These are phyloP conservation scores for Fusarium liriodendri DNA, from an alignment of 2,329 filamentous ascomycete species.

Conservation along the genomic window DNA sequence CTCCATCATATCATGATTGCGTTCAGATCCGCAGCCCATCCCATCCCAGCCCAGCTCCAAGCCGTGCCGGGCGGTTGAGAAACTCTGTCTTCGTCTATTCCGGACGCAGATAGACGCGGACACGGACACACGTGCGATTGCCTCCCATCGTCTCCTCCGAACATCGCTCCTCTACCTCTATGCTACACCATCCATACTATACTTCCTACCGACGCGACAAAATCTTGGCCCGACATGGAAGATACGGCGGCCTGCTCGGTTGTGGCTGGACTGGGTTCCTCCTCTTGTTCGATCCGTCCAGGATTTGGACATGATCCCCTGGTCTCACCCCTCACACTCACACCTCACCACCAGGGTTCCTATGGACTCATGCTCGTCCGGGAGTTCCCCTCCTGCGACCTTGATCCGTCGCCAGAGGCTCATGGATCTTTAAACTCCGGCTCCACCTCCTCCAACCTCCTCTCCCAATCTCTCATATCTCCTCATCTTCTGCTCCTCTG, in stretches of 20 bases:
- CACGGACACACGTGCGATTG: conserved; percentile 16
- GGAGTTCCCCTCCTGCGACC: conserved; percentile 36
- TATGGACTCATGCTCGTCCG: conserved; percentile 21
- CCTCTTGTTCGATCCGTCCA: conserved; percentile 20
- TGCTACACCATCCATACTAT: conserved; percentile 1
- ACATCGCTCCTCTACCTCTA: background rate
- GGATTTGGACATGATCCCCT: conserved; percentile 28
- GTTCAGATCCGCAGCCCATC: background rate
- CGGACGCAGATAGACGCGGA: conserved; percentile 7
- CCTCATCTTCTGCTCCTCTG: conserved; percentile 13
- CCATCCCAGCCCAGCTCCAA: background rate
- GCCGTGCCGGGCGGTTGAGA: conserved; percentile 9
- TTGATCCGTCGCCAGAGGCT: conserved; percentile 34
- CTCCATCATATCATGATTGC: conserved; percentile 37
- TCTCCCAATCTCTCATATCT: conserved; percentile 29
- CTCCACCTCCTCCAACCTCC: conserved; percentile 44
- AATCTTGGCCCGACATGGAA: conserved; percentile 7
- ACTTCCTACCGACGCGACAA: background rate
- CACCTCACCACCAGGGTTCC: conserved; percentile 34
- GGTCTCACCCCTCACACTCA: conserved; percentile 40
- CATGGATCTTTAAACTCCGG: conserved; percentile 43
- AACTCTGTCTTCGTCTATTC: conserved; percentile 35
- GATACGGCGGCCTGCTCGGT: conserved; percentile 14
- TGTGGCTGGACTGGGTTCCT: conserved; percentile 29
- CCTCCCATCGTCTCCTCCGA: background rate